Percentiles rank a stretch among this genome's conserved stretches.
Conservation (phyloP, 305 asterid species). For the Solanum hybrid region DNA sequence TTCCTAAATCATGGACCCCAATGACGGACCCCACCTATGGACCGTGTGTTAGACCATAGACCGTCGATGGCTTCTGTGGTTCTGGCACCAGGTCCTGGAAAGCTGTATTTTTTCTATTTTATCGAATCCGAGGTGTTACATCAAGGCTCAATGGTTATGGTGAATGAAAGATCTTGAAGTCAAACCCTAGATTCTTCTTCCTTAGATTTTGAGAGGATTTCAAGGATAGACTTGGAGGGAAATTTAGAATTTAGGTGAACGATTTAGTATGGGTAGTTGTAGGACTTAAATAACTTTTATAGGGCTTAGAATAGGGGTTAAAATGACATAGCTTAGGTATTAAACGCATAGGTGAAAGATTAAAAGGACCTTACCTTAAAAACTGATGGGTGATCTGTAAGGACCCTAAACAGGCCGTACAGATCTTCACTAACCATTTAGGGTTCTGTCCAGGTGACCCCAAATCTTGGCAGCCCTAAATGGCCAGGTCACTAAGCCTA, state of each 20-base stretch:
- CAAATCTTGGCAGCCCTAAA: neutral
- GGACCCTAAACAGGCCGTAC: neutral
- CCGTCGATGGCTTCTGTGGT: no score
- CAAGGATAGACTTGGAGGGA: neutral
- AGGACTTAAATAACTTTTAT: neutral
- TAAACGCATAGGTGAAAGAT: neutral
- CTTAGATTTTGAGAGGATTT: neutral
- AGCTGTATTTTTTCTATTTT: no score
- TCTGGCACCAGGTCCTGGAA: no score
- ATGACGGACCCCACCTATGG: no score
- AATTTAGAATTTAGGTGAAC: neutral
- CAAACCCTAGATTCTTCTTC: neutral
- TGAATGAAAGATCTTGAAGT: neutral
- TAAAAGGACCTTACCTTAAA: neutral
- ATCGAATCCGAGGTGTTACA: no score
- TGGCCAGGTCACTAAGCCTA: neutral
- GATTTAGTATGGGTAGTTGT: neutral
- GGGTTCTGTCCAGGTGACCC: neutral
- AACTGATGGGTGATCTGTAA: neutral
- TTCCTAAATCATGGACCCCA: no score
- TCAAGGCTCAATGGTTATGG: neutral
- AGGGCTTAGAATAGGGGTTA: neutral
- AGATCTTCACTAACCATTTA: neutral
- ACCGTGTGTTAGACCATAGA: no score
- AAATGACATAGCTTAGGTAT: neutral